phyloP scores from a whole-genome alignment of 495 filamentous ascomycete genomes.

The Podospora didyma region DNA sequence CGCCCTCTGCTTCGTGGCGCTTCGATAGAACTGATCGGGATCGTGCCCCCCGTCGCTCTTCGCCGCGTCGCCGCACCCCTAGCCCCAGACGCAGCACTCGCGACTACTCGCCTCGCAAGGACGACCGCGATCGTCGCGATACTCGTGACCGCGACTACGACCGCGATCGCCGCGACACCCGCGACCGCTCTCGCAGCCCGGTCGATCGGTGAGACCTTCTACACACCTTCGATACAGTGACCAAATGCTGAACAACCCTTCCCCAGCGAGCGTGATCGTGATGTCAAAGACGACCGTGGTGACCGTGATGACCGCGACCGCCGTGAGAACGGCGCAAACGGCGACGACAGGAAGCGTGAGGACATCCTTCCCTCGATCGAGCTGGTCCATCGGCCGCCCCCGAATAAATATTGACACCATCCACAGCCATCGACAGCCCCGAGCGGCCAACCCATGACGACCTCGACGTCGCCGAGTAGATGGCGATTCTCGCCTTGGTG shows the following conservation, averaged over 20 bases:
- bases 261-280: slow-evolving; percentile 49
- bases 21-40: slow-evolving; percentile 64
- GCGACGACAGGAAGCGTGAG: slow-evolving; percentile 88
- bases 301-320: slow-evolving; percentile 57
- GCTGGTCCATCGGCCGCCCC: too few species aligned
- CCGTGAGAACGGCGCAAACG: slow-evolving; percentile 65
- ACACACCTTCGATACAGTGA: slow-evolving; percentile 23
- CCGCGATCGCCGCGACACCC: slow-evolving; percentile 64
- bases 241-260: slow-evolving; percentile 3
- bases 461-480: slow-evolving; percentile 91
- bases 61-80: slow-evolving; percentile 70
- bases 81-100: slow-evolving; percentile 73
- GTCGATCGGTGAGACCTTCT: slow-evolving; percentile 59
- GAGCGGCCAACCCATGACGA: slow-evolving; percentile 83
- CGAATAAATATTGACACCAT: neutral
- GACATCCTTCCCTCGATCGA: neutral
- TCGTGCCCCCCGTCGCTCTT: slow-evolving; percentile 59
- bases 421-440: slow-evolving; percentile 63
- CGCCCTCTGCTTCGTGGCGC: slow-evolving; percentile 96
- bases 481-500: neutral
- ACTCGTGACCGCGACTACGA: slow-evolving; percentile 71
- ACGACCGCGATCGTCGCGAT: slow-evolving; percentile 69
- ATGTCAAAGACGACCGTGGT: slow-evolving; percentile 48
- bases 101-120: slow-evolving; percentile 86
- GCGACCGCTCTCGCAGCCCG: slow-evolving; percentile 73